Evolutionary conservation across 495 filamentous ascomycete genomes (phyloP).

Genomic region (Penicillium taxi): DNA sequence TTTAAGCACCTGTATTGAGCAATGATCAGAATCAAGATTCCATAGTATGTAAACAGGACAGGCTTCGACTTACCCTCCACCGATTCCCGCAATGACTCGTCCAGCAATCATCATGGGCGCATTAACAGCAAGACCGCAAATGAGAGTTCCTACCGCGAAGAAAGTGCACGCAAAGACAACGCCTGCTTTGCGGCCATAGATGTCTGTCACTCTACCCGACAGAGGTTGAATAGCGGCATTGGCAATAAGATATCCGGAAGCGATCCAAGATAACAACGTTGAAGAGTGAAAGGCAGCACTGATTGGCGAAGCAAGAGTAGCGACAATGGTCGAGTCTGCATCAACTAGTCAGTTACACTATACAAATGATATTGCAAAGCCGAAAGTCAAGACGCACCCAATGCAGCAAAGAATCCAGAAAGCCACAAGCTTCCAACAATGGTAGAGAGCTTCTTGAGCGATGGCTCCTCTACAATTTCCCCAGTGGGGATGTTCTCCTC

Average conservation of each 20-base stretch:
- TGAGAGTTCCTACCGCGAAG: slow-evolving; percentile 12
- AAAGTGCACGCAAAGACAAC: slow-evolving; percentile 6
- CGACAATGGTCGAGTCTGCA: slow-evolving; percentile 13
- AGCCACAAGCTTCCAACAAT: too few relatives aligned
- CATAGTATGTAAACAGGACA: too few relatives aligned
- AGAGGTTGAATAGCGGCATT: slow-evolving; percentile 14
- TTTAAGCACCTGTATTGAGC: too few relatives aligned
- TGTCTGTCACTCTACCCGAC: slow-evolving; percentile 15
- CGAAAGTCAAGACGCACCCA: too few relatives aligned
- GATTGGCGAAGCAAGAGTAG: slow-evolving; percentile 13
- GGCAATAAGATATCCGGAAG: slow-evolving; percentile 11
- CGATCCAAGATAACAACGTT: slow-evolving; percentile 14
- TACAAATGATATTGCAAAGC: too few relatives aligned
- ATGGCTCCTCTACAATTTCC: too few relatives aligned
- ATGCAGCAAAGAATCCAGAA: too few relatives aligned
- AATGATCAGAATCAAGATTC: too few relatives aligned
- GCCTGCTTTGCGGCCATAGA: slow-evolving; percentile 10
- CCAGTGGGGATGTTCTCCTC: too few relatives aligned
- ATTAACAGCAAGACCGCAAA: slow-evolving; percentile 8
- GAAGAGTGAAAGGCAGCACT: slow-evolving; percentile 9
- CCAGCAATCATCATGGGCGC: slow-evolving; percentile 4
- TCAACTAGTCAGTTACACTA: too few relatives aligned
- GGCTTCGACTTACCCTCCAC: slow-evolving; percentile 14
- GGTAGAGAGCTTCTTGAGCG: too few relatives aligned
- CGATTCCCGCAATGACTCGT: slow-evolving; percentile 10